A percentile compares a stretch with the other conserved stretches of the same genome.
Evolutionary conservation across 176 grass and related monocot genomes (phyloP).

Genomic region (Alloteropsis semialata): DNA sequence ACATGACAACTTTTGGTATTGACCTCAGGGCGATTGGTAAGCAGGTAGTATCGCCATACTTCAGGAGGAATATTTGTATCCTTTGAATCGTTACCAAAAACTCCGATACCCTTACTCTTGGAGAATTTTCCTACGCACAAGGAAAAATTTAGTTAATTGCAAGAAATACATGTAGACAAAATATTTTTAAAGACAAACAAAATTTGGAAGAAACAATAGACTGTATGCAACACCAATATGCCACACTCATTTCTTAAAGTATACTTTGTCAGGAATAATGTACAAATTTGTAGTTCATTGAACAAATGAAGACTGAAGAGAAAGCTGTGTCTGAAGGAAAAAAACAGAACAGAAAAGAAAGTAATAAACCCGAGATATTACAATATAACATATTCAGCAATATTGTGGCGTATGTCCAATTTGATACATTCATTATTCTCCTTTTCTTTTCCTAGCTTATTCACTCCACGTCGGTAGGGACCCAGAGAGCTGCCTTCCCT

Average conservation of each 20-base stretch:
- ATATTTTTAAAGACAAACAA: not conserved
- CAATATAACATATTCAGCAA: not conserved
- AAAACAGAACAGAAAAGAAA: not conserved
- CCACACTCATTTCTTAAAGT: not conserved
- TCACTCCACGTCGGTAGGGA: too few relatives aligned
- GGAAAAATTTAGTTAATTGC: constrained; percentile 17
- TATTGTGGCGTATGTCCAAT: not conserved
- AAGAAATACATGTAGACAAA: constrained; percentile 4
- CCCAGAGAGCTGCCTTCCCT: too few relatives aligned
- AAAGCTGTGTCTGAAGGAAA: not conserved
- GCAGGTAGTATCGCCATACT: constrained; percentile 98
- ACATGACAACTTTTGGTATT: constrained; percentile 28
- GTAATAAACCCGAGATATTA: not conserved
- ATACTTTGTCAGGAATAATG: not conserved
- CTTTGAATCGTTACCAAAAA: constrained; percentile 97
- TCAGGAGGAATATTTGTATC: constrained; percentile 87
- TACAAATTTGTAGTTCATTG: not conserved
- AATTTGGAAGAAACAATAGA: not conserved
- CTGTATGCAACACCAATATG: not conserved
- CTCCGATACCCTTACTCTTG: constrained; percentile 91
- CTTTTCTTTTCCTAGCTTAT: too few relatives aligned
- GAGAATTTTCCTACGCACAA: constrained; percentile 81
- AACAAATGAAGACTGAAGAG: not conserved
- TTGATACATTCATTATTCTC: constrained; percentile 17
- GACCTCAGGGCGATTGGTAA: constrained; percentile 93